Percentiles rank a stretch among this genome's conserved stretches.
Conservation (phyloP, 371 early-diverging fungal genomes). For the Circinella umbellata region DNA sequence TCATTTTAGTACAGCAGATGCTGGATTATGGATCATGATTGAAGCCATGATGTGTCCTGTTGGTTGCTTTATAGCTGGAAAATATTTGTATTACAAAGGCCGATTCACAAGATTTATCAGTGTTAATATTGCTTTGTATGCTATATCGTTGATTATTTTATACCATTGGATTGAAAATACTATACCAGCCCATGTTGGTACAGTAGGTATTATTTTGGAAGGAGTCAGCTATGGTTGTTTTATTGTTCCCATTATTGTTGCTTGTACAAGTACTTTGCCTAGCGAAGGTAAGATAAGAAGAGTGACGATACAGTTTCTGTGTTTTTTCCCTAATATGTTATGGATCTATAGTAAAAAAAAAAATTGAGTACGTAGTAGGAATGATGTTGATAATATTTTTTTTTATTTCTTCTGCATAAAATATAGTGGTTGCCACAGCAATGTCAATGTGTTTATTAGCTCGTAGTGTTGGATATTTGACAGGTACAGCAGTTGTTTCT, state of each 20-base stretch:
- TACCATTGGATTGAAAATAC: background rate
- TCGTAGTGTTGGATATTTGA: slow-evolving; percentile 47
- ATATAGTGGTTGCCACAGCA: slow-evolving; percentile 47
- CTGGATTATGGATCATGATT: slow-evolving; percentile 10
- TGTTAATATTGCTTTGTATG: background rate
- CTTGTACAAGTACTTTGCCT: slow-evolving; percentile 8
- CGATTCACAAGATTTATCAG: background rate
- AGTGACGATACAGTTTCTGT: too few relatives aligned
- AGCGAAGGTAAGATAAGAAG: background rate
- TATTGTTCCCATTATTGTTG: slow-evolving; percentile 41
- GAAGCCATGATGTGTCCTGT: slow-evolving; percentile 3
- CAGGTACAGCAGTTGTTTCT: slow-evolving; percentile 45
- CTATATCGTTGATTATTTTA: background rate
- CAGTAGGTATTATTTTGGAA: slow-evolving; percentile 29
- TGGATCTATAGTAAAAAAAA: too few relatives aligned
- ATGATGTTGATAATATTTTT: background rate
- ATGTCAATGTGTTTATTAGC: slow-evolving; percentile 54
- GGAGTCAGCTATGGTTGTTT: slow-evolving; percentile 46
- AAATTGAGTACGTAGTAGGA: too few relatives aligned
- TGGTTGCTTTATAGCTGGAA: slow-evolving; percentile 4
- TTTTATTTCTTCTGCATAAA: slow-evolving; percentile 22
- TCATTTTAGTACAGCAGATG: slow-evolving; percentile 17
- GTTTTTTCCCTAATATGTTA: too few relatives aligned
- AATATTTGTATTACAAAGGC: background rate
- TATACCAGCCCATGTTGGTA: background rate